Percentiles rank a stretch among this genome's conserved stretches.
These are phyloP conservation scores for Sporothrix variecibatus DNA, from an alignment of 2,329 filamentous ascomycete species.

Conservation along the genomic window DNA sequence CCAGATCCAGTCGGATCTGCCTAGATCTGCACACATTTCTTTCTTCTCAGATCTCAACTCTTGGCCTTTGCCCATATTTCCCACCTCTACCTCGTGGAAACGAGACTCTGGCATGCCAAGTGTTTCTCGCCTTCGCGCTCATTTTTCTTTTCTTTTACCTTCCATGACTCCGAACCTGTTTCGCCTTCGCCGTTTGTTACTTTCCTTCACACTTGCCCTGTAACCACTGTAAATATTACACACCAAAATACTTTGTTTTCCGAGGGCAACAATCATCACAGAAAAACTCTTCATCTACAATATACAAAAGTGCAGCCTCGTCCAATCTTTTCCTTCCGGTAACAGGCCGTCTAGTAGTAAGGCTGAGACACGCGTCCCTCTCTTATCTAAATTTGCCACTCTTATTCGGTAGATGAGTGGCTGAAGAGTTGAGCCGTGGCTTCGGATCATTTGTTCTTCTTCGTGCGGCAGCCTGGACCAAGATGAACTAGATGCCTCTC, in stretches of 20 bases:
- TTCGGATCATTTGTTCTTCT: not conserved
- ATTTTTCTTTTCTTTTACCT: not conserved
- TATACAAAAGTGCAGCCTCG: not conserved
- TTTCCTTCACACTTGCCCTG: not conserved
- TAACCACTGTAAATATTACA: not conserved
- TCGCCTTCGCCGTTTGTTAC: not conserved
- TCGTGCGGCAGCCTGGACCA: not conserved
- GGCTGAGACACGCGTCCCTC: not conserved
- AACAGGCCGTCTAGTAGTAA: not conserved
- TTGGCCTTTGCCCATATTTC: not conserved
- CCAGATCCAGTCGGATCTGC: not conserved
- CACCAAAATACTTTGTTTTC: not conserved
- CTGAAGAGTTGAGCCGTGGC: not conserved
- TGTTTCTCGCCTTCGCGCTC: not conserved
- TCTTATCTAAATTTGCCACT: not conserved
- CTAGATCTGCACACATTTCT: not conserved
- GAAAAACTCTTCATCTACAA: not conserved
- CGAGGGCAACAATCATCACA: not conserved
- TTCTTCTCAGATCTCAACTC: not conserved
- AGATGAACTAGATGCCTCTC: not conserved
- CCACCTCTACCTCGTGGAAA: not conserved
- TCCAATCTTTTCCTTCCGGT: not conserved
- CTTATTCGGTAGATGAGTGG: not conserved
- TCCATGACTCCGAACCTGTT: not conserved
- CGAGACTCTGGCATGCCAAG: not conserved